Evolutionary conservation across 495 filamentous ascomycete species (phyloP), one percentile per base, ranked within the genome.

Genomic region (Collariella sp.): DNA sequence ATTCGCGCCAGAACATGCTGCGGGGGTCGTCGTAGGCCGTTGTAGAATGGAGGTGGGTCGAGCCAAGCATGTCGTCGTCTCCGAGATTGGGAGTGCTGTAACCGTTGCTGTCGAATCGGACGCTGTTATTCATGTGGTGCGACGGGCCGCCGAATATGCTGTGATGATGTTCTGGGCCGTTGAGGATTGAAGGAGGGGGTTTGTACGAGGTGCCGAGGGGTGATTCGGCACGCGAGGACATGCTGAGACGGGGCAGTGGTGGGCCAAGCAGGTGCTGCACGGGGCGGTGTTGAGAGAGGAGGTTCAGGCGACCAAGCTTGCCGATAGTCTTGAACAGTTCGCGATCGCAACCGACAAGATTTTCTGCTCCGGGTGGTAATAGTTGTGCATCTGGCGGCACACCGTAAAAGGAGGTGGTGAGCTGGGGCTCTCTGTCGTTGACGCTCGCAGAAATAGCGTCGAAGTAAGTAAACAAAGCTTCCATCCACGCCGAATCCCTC

Each of bases 401-500:
- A 22, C 76, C 74, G 31, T 83, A 81, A 60, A 76, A 75, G 16
- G 68, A 77, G 13, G 83, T 84, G 52, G 83, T 83, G 24, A 97
- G 79, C 63, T 95, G 88, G n/a, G 86, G 80, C 66, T 96, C 91
- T 52, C 91, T 82, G 65, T 96, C 87, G 61, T 96, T 96, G 54
- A 95, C 85, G 44, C 87, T 89, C 24, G 88, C 87, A 0, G 88
- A 89, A 73, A 96, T 86, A n/a, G 89, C 90, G 66, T 96, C 91
- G 59, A 94, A 89, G 80, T 90, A 96, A 15, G 89, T 93, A 63
- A 96, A 96, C 63, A 96, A 83, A n/a, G 88, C 84, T 55, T 95
- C 89, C 74, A 96, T 89, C 91, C 91, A 97, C 5, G 77, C 72
- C 57, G 79, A 80, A 43, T 77, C 76, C 39, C 82, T 84, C 29